Conservation (phyloP, 129 eudicot species). For the Chrysanthemum seticuspe region DNA sequence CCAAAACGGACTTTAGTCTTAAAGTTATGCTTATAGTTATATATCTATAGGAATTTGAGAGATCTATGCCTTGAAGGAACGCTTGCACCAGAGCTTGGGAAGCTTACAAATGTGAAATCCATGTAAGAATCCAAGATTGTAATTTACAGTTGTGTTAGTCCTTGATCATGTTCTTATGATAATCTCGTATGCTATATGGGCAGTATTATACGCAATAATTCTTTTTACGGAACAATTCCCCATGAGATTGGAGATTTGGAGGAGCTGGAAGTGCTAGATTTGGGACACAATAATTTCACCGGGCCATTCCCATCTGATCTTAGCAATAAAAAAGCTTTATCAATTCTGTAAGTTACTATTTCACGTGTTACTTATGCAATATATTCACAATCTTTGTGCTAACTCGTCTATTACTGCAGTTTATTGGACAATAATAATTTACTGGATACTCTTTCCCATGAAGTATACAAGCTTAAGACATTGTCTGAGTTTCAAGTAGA, state of each 20-base stretch:
- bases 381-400: conserved; percentile 7
- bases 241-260: conserved; percentile 47
- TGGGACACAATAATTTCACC: conserved; percentile 68
- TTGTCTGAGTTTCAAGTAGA: conserved; percentile 61
- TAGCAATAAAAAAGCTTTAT: conserved; percentile 49
- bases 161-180: conserved; percentile 18
- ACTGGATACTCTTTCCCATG: conserved; percentile 50
- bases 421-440: conserved; percentile 50
- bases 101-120: conserved; percentile 53
- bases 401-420: conserved; percentile 34
- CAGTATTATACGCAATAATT: conserved; percentile 68
- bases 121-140: conserved; percentile 40
- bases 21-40: too few relatives aligned
- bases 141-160: background rate
- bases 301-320: conserved; percentile 48
- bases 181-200: conserved; percentile 10
- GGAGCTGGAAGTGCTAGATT: conserved; percentile 68
- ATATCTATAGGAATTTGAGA: conserved; percentile 43
- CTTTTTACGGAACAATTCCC: conserved; percentile 59
- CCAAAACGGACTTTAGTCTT: too few relatives aligned
- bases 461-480: conserved; percentile 43
- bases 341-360: conserved; percentile 55
- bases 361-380: background rate
- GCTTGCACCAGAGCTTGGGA: conserved; percentile 61
- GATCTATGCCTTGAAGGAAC: conserved; percentile 74